A percentile compares a stretch with the other conserved stretches of the same genome.
These are phyloP conservation scores for Heimioporus punctisporus DNA, from an alignment of 1,284 basidiomycete species.

Conservation along the genomic window DNA sequence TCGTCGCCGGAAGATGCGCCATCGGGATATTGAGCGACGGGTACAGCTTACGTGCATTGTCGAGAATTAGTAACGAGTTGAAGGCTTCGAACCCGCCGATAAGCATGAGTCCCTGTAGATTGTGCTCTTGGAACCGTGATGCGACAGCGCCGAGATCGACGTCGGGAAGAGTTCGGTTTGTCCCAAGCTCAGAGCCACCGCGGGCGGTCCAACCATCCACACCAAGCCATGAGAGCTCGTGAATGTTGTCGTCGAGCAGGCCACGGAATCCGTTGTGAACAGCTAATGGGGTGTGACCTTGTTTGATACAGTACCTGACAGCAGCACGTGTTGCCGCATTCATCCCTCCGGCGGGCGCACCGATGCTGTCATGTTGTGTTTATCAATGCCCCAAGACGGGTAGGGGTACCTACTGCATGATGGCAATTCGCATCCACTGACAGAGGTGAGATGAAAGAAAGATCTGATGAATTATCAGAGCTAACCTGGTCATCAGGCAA, in stretches of 20 bases:
- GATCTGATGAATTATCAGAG: background rate
- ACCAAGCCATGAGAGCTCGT: constrained; percentile 93
- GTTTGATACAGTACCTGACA: constrained; percentile 90
- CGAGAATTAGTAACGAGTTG: constrained; percentile 76
- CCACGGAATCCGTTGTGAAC: constrained; percentile 98
- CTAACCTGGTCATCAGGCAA: constrained; percentile 66
- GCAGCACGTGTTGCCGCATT: constrained; percentile 97
- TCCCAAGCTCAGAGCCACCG: constrained; percentile 98
- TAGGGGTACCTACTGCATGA: constrained; percentile 79
- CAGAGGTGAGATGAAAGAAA: constrained; percentile 8
- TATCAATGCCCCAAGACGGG: background rate
- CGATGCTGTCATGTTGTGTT: constrained; percentile 58
- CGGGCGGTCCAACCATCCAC: constrained; percentile 97
- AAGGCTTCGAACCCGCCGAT: constrained; percentile 99
- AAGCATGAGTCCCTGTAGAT: constrained; percentile 83
- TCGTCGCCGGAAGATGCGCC: constrained; percentile 92
- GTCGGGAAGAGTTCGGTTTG: constrained; percentile 89
- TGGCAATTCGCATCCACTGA: constrained; percentile 86
- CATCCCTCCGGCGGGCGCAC: constrained; percentile 98
- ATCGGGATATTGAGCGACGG: constrained; percentile 94
- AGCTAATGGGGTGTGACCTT: constrained; percentile 90
- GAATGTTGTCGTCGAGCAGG: constrained; percentile 87
- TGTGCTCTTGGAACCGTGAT: constrained; percentile 87
- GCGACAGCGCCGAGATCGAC: constrained; percentile 88
- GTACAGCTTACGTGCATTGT: constrained; percentile 82